These are phyloP conservation scores for Anastatica hierochuntica DNA, from an alignment of 345 rosid genomes.

Conservation along the genomic window DNA sequence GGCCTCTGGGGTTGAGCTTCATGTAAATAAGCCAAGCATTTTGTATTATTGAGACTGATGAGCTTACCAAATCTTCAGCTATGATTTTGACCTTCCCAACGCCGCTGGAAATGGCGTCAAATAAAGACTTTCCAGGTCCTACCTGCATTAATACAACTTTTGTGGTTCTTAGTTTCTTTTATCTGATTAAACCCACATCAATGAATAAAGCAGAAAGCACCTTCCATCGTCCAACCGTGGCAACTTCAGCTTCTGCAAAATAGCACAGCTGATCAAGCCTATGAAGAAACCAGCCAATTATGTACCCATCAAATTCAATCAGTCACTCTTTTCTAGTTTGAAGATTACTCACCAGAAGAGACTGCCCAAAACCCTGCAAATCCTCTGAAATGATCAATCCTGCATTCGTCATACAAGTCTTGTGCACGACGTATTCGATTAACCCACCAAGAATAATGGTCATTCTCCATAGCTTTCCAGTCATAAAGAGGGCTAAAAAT, in stretches of 20 bases:
- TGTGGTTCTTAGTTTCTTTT: constrained; percentile 16
- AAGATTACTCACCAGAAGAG: constrained; percentile 57
- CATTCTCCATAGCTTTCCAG: constrained; percentile 89
- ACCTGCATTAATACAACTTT: constrained; percentile 48
- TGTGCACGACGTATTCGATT: constrained; percentile 59
- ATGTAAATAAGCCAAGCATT: neutral
- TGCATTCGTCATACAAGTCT: constrained; percentile 73
- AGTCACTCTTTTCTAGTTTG: constrained; percentile 7
- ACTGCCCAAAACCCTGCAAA: constrained; percentile 97
- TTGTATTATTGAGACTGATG: neutral
- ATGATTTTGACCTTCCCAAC: constrained; percentile 69
- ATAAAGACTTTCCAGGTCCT: constrained; percentile 85
- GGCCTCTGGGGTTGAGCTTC: neutral
- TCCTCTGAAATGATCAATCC: constrained; percentile 96
- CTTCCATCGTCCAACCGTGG: constrained; percentile 82
- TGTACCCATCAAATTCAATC: neutral
- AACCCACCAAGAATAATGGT: constrained; percentile 89
- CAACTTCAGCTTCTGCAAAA: constrained; percentile 75
- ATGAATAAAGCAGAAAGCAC: constrained; percentile 23
- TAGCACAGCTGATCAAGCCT: constrained; percentile 1
- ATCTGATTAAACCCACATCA: constrained; percentile 8
- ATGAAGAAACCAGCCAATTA: neutral
- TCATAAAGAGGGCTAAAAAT: constrained; percentile 76
- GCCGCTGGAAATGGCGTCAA: constrained; percentile 60
- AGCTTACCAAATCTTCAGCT: constrained; percentile 91